Percentiles rank a stretch among this genome's conserved stretches.
These are phyloP conservation scores for Solanum commersonii DNA, from an alignment of 257 asterid genomes.

Conservation along the genomic window DNA sequence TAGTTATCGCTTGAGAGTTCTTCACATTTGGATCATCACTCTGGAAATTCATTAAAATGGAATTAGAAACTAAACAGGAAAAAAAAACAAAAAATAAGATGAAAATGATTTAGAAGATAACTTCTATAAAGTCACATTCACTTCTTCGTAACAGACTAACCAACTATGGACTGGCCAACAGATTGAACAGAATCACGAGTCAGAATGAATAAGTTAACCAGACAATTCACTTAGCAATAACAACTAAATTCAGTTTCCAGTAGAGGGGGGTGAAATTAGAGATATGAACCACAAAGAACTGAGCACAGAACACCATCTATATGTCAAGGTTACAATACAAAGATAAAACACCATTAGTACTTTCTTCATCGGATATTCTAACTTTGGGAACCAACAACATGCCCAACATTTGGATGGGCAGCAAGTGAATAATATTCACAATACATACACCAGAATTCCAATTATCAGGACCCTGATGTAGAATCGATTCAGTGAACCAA, in stretches of 20 bases:
- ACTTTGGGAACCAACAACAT: not conserved
- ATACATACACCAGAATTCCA: not conserved
- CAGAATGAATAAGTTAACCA: not conserved
- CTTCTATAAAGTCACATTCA: not conserved
- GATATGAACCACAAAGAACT: not conserved
- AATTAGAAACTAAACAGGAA: not conserved
- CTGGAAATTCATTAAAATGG: conserved; percentile 29
- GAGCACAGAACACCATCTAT: not conserved
- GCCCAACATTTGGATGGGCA: not conserved
- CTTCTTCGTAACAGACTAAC: not conserved
- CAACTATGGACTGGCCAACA: not conserved
- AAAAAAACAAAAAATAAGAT: not conserved
- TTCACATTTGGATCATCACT: conserved; percentile 85
- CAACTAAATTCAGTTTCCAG: not conserved
- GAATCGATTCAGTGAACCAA: not conserved
- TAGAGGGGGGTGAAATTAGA: not conserved
- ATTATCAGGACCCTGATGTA: not conserved
- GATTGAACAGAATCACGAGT: not conserved
- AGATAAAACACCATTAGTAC: not conserved
- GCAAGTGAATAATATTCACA: not conserved
- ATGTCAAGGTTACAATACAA: not conserved
- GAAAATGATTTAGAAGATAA: not conserved
- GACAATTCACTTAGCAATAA: not conserved
- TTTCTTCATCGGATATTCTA: not conserved
- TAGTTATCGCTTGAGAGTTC: conserved; percentile 80